These are phyloP conservation scores for Panaeolus cyanescens DNA, from an alignment of 768 basidiomycete species.

Conservation along the genomic window DNA sequence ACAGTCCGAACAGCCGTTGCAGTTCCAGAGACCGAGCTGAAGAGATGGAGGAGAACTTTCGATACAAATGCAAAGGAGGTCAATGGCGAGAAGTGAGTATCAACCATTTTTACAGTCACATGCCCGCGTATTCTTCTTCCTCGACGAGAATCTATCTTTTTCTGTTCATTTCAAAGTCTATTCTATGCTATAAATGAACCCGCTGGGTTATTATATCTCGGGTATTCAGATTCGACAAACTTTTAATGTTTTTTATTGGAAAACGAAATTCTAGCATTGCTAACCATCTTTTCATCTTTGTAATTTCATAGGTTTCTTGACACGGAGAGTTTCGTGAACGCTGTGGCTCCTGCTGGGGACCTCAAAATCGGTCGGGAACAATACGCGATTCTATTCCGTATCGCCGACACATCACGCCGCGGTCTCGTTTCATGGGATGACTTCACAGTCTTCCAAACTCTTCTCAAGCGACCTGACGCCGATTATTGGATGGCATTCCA, in stretches of 20 bases:
- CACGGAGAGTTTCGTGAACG: conserved; percentile 88
- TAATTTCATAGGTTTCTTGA: conserved; percentile 70
- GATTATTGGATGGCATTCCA: conserved; percentile 97
- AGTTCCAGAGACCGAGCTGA: conserved; percentile 80
- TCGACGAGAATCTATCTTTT: conserved; percentile 10
- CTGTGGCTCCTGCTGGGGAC: conserved; percentile 88
- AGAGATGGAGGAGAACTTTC: conserved; percentile 87
- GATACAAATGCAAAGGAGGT: conserved; percentile 78
- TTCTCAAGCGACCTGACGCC: conserved; percentile 92
- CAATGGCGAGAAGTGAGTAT: conserved; percentile 80
- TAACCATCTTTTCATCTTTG: background rate
- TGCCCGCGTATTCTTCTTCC: conserved; percentile 6
- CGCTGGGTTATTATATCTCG: background rate
- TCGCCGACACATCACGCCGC: conserved; percentile 77
- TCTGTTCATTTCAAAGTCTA: conserved; percentile 12
- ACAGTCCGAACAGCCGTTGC: conserved; percentile 69
- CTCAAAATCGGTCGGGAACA: conserved; percentile 87
- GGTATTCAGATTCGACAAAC: background rate
- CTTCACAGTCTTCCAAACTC: conserved; percentile 92
- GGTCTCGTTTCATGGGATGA: conserved; percentile 93
- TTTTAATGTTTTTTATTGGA: background rate
- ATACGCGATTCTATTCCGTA: conserved; percentile 87
- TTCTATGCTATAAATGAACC: conserved; percentile 12
- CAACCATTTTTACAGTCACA: conserved; percentile 5
- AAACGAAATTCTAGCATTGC: background rate